phyloP scores from a whole-genome alignment of 192 early-diverging fungal species.

The Mortierella hygrophila region DNA sequence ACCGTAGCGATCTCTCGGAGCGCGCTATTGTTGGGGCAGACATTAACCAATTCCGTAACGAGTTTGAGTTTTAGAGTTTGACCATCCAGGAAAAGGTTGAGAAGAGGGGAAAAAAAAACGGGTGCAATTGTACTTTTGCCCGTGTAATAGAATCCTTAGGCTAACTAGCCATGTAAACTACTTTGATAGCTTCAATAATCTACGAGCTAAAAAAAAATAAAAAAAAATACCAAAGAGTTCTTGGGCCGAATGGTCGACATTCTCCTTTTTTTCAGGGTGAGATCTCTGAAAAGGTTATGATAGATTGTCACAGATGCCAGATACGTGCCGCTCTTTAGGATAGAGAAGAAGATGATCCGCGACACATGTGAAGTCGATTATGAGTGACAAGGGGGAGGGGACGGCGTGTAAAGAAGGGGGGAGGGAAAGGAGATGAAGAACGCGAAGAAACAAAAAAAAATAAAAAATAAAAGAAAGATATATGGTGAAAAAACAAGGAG shows the following conservation, averaged over 20 bases:
- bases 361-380: background rate
- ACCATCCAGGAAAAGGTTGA: background rate
- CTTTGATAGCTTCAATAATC: background rate
- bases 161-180: constrained; percentile 23
- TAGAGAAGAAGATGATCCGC: background rate
- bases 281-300: too few relatives aligned
- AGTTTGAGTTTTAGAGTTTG: constrained; percentile 70
- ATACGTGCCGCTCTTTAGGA: background rate
- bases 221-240: background rate
- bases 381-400: background rate
- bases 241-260: too few relatives aligned
- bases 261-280: too few relatives aligned
- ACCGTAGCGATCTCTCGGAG: constrained; percentile 71
- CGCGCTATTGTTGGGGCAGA: constrained; percentile 62
- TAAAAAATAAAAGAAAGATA: background rate
- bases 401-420: background rate
- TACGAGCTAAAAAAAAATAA: background rate
- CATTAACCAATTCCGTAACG: constrained; percentile 67
- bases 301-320: too few relatives aligned
- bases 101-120: background rate
- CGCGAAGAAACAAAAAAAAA: background rate
- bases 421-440: background rate
- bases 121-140: background rate
- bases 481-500: background rate
- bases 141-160: background rate